Evolutionary conservation across 495 filamentous ascomycete genomes (phyloP).

Genomic region (Rhypophila decipiens): DNA sequence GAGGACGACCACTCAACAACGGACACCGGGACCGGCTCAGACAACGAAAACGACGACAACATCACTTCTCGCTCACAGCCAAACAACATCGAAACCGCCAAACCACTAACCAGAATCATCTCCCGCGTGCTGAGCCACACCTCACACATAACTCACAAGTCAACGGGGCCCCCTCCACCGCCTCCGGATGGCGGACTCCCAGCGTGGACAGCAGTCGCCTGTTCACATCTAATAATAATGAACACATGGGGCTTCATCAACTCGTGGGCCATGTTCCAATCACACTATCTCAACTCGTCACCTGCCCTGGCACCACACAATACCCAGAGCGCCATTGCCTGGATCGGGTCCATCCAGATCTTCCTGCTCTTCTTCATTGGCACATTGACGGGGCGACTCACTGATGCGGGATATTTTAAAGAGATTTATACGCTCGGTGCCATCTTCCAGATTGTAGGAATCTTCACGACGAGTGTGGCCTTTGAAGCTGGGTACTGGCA

Average conservation of each 20-base stretch:
- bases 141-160: slow-evolving; percentile 31
- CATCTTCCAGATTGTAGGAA: slow-evolving; percentile 54
- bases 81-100: neutral
- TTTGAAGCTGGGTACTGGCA: slow-evolving; percentile 58
- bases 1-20: neutral
- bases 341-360: slow-evolving; percentile 69
- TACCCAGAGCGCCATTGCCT: slow-evolving; percentile 58
- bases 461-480: slow-evolving; percentile 63
- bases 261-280: slow-evolving; percentile 75
- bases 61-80: neutral
- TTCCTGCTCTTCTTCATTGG: slow-evolving; percentile 70
- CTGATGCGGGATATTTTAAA: slow-evolving; percentile 58
- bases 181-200: slow-evolving; percentile 48
- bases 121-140: slow-evolving; percentile 29
- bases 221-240: slow-evolving; percentile 40
- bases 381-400: slow-evolving; percentile 58
- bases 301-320: too few species aligned
- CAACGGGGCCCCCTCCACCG: slow-evolving; percentile 41
- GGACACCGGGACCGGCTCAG: neutral
- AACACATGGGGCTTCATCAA: slow-evolving; percentile 52
- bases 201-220: slow-evolving; percentile 43
- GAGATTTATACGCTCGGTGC: slow-evolving; percentile 26
- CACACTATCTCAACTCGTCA: slow-evolving; percentile 65
- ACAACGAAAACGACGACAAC: neutral
- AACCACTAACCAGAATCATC: slow-evolving; percentile 19